Evolutionary conservation across 495 filamentous ascomycete species (phyloP).

Genomic region (Aspergillus homomorphus): DNA sequence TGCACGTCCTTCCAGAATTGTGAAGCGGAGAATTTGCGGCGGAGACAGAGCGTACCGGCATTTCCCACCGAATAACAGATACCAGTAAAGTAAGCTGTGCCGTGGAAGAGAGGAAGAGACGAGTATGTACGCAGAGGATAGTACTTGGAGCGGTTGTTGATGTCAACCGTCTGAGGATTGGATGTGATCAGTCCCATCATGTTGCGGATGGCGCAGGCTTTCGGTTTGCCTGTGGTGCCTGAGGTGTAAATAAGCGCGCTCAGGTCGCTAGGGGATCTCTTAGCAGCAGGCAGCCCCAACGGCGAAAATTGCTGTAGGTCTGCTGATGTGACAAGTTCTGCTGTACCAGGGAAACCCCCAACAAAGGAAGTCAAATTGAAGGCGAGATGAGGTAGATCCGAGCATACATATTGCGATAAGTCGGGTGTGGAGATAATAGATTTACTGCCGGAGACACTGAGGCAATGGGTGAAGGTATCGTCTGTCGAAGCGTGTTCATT

Average conservation of each 20-base stretch:
- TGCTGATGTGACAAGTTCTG: slow-evolving; percentile 40
- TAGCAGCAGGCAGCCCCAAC: slow-evolving; percentile 30
- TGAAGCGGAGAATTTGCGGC: slow-evolving; percentile 78
- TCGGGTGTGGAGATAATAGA: slow-evolving; percentile 60
- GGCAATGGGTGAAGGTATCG: slow-evolving; percentile 73
- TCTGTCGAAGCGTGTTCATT: slow-evolving; percentile 25
- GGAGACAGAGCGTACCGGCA: slow-evolving; percentile 43
- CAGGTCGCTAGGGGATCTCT: slow-evolving; percentile 49
- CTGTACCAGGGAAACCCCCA: slow-evolving; percentile 55
- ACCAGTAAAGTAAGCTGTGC: slow-evolving; percentile 69
- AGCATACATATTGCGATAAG: slow-evolving; percentile 37
- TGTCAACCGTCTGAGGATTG: slow-evolving; percentile 36
- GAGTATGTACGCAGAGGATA: slow-evolving; percentile 75
- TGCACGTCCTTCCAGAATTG: slow-evolving; percentile 85
- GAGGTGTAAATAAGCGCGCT: slow-evolving; percentile 77
- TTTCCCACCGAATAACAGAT: slow-evolving; percentile 42
- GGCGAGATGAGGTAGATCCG: slow-evolving; percentile 37
- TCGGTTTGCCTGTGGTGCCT: slow-evolving; percentile 89
- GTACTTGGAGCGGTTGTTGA: slow-evolving; percentile 39
- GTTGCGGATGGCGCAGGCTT: slow-evolving; percentile 75
- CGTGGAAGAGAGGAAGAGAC: slow-evolving; percentile 90
- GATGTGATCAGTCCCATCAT: slow-evolving; percentile 47
- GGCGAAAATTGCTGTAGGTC: slow-evolving; percentile 42
- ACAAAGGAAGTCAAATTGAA: slow-evolving; percentile 43
- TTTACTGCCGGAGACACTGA: slow-evolving; percentile 64